Evolutionary conservation across 2,329 filamentous ascomycete species (phyloP), one percentile per base, ranked within the genome.

Genomic region (Ilyonectria destructans): DNA sequence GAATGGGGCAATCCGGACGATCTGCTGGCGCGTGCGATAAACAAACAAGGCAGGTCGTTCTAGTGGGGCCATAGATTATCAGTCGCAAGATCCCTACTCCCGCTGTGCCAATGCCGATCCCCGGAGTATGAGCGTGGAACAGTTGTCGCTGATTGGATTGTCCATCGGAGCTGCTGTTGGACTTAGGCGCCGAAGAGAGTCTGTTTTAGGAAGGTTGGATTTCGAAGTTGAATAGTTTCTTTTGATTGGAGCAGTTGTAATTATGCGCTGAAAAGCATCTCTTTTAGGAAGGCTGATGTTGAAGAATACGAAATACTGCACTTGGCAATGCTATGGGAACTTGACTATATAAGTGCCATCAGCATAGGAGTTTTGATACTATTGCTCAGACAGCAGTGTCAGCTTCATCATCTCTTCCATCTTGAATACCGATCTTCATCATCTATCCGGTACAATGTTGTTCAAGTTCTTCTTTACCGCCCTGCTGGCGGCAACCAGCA

Each of bases 11-110:
- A 33, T 5, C 10, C n/a, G n/a, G 19, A 9, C 17, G 7, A 52
- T 13, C 40, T 7, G n/a, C 33, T 40, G n/a, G 54, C 54, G 29
- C 29, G 31, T 58, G 23, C 19, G 15, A 2, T 17, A 19, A 19
- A 64, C 57, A 7, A 64, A 64, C 46, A 48, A 54, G 62, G 62
- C 60, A 62, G 60, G 60, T 57, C 60, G 55, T 29, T 23, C 31
- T 62, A 35, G 17, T 37, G 43, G 40, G 7, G 40, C 13, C 29
- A 40, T 21, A 3, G n/a, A 49, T 37, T 55, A 17, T 8, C 7
- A n/a, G 12, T 7, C 26, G 10, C 31, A 23, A 15, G 31, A 61
- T 17, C 37, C 40, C 15, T 54, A 48, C 17, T 29, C n/a, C 37
- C 45, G 19, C 31, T 40, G 29, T 6, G n/a, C 3, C 2, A 49